These are phyloP conservation scores for Artemisia tridentata DNA, from an alignment of 129 eudicot species.

Conservation along the genomic window DNA sequence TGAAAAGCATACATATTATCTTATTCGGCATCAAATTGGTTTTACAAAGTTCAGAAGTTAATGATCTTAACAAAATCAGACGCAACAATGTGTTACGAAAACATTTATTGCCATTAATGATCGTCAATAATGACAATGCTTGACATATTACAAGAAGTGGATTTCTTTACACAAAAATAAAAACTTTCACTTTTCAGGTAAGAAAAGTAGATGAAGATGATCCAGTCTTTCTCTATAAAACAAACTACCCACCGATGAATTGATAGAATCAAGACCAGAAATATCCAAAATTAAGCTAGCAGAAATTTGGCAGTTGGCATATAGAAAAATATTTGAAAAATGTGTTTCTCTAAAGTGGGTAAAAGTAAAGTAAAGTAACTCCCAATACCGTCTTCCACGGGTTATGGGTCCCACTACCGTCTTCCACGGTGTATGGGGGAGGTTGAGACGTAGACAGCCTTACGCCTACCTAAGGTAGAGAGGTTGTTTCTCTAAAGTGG, in stretches of 20 bases:
- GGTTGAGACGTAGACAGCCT: no score
- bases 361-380: no score
- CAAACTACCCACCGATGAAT: not conserved
- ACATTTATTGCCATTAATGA: not conserved
- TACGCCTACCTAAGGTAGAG: no score
- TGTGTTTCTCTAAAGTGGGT: not conserved
- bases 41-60: no score
- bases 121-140: not conserved
- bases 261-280: not conserved
- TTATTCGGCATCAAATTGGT: no score
- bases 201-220: no score
- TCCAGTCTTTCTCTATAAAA: no score
- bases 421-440: no score
- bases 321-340: not conserved
- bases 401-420: no score
- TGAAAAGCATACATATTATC: no score
- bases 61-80: no score
- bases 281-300: not conserved
- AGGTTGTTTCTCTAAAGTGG: conserved; percentile 3
- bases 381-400: no score
- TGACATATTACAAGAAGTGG: not conserved
- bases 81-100: not conserved
- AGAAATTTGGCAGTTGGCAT: not conserved
- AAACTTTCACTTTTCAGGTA: not conserved
- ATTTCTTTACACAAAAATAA: not conserved